Evolutionary conservation across 2,329 filamentous ascomycete species (phyloP), one percentile per base, ranked within the genome.

Genomic region (Periglandula ipomoeae): DNA sequence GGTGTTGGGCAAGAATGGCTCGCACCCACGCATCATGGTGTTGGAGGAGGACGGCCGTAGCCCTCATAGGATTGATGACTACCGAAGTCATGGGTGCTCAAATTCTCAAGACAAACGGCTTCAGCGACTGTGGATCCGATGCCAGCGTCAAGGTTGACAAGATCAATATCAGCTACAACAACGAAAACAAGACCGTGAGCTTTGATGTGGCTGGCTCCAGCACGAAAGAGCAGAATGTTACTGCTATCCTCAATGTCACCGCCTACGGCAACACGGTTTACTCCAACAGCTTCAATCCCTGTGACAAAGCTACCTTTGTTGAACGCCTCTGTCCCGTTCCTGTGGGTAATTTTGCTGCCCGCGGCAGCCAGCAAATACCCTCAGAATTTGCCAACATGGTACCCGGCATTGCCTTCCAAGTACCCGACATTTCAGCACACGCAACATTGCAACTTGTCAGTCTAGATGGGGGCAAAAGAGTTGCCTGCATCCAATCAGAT

Each of bases 221-320:
- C 63, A 67, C 69, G 47, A 79, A 78, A 62, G 67, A 76, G 56
- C 88, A 93, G 65, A 90, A 95, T 56, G 88, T 97, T 52, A 86
- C 78, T 48, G 90, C 89, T 13, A 71, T 70, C 3, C 72, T 97
- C 51, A 76, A 79, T 20, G 86, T 96, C 35, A 85, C 76, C 23
- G 91, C 91, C 8, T 97, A 97, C 61, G 93, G 93, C 51, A 80
- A 79, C 50, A 68, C 85, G 52, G 79, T 96, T 22, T 97, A 94
- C 68, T 73, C 76, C 35, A 87, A 87, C 51, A 71, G 70, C 4
- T 95, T 97, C 68, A 82, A 96, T 61, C 93, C 93, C 32, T 98
- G 93, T 66, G 77, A 82, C 17, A 57, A 69, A 2, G 68, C 62
- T 34, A 89, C 82, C 17, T 82, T 79, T 55, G 76, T 96, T 45